A percentile compares a stretch with the other conserved stretches of the same genome.
Conservation (phyloP, 73 alveolate species). For the Tetrahymena borealis region DNA sequence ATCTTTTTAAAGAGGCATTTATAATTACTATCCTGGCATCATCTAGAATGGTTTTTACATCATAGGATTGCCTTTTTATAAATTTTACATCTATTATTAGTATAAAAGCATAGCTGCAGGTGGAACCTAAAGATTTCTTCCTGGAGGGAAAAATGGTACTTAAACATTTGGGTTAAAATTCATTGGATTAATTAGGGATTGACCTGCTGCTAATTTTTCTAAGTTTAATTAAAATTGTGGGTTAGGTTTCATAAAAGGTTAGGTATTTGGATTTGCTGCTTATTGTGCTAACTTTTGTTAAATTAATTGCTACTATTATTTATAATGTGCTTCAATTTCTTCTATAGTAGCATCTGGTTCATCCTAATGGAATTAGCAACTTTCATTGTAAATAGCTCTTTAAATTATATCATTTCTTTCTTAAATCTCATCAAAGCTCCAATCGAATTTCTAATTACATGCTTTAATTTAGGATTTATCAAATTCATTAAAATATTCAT, state of each 20-base stretch:
- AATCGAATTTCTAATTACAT: slow-evolving; percentile 62
- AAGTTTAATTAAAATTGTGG: neutral
- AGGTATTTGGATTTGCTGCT: neutral
- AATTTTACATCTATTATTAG: neutral
- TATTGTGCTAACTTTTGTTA: neutral
- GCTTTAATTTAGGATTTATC: neutral
- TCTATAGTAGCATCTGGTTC: neutral
- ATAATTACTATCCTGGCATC: neutral
- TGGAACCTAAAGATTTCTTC: neutral
- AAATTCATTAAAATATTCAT: slow-evolving; percentile 46
- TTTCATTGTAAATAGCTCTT: slow-evolving; percentile 63
- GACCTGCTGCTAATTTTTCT: neutral
- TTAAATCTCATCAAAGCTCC: slow-evolving; percentile 81
- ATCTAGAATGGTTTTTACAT: neutral
- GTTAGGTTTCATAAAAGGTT: neutral
- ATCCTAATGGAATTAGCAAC: slow-evolving; percentile 12
- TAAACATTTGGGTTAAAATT: neutral
- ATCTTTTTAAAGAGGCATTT: slow-evolving; percentile 1
- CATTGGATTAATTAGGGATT: neutral
- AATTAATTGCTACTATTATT: neutral
- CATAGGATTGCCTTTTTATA: neutral
- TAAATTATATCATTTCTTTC: slow-evolving; percentile 62
- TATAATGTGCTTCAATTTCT: neutral
- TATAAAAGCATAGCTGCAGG: slow-evolving; percentile 1
- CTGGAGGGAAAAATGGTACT: neutral